Percentiles rank a stretch among this genome's conserved stretches.
phyloP scores from a whole-genome alignment of 1,139 yeast genomes.

The Kodamaea sp. region DNA sequence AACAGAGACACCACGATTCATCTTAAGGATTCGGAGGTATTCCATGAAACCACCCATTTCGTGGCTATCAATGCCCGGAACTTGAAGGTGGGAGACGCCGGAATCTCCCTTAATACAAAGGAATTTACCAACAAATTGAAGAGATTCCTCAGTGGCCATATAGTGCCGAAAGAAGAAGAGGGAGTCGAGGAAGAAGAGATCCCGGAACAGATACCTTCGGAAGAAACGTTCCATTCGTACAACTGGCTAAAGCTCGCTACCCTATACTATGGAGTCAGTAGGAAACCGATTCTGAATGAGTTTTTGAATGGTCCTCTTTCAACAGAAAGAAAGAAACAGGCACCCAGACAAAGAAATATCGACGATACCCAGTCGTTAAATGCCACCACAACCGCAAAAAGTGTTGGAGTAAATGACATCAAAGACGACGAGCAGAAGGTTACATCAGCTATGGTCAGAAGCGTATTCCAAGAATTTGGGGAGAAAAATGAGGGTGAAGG shows the following conservation, averaged over 20 bases:
- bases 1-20: slow-evolving; percentile 29
- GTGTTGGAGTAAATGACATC: slow-evolving; percentile 52
- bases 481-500: slow-evolving; percentile 33
- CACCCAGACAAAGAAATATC: slow-evolving; percentile 32
- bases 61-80: slow-evolving; percentile 58
- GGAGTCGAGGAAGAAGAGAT: slow-evolving; percentile 17
- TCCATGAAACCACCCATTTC: slow-evolving; percentile 39
- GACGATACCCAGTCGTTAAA: slow-evolving; percentile 45
- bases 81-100: slow-evolving; percentile 55
- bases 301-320: slow-evolving; percentile 75
- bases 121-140: slow-evolving; percentile 47
- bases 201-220: slow-evolving; percentile 14
- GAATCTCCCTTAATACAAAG: slow-evolving; percentile 46
- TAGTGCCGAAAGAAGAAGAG: no score
- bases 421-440: slow-evolving; percentile 50
- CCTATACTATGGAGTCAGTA: slow-evolving; percentile 48
- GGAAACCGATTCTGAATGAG: slow-evolving; percentile 52
- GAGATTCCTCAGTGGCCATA: slow-evolving; percentile 37
- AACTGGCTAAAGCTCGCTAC: slow-evolving; percentile 67
- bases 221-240: slow-evolving; percentile 36
- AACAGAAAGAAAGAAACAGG: slow-evolving; percentile 54
- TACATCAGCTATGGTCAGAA: slow-evolving; percentile 62
- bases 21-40: slow-evolving; percentile 41
- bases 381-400: slow-evolving; percentile 52
- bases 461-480: slow-evolving; percentile 42